Conservation (phyloP, 805 yeast species). For the Spathaspora hagerdaliae region DNA sequence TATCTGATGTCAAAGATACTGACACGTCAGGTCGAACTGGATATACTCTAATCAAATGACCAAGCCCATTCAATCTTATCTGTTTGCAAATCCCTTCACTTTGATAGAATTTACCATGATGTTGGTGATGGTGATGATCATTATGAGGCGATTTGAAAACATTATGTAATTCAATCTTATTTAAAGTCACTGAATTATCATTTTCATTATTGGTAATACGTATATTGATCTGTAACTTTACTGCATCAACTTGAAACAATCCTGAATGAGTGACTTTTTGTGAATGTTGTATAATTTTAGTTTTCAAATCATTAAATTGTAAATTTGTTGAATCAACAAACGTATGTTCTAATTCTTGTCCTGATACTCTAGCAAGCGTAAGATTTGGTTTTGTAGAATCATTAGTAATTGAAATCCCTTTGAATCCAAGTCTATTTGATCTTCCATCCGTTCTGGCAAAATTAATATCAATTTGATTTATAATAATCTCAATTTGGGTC, state of each 20-base stretch:
- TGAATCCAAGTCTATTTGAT: neutral
- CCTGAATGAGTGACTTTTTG: slow-evolving; percentile 22
- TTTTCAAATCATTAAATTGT: neutral
- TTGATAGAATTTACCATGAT: neutral
- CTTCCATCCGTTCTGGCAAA: slow-evolving; percentile 3
- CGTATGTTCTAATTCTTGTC: slow-evolving; percentile 3
- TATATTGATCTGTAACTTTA: slow-evolving; percentile 12
- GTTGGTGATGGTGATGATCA: neutral
- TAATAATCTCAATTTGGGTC: slow-evolving; percentile 2
- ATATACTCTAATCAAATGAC: slow-evolving; percentile 11
- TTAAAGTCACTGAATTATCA: slow-evolving; percentile 1
- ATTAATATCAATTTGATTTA: slow-evolving; percentile 10
- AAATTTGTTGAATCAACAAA: slow-evolving; percentile 4
- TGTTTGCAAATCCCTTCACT: neutral
- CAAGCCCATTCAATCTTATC: slow-evolving; percentile 3
- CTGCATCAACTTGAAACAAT: slow-evolving; percentile 12
- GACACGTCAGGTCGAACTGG: slow-evolving; percentile 25
- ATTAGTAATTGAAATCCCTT: slow-evolving; percentile 5
- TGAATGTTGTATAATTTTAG: slow-evolving; percentile 17
- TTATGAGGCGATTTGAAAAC: neutral
- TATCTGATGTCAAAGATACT: neutral
- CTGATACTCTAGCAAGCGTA: neutral
- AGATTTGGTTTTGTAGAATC: neutral
- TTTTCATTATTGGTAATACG: slow-evolving; percentile 1
- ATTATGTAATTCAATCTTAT: slow-evolving; percentile 7